Evolutionary conservation across 208 protist genomes (phyloP).

Genomic region (Endotrypanum monterogeii): DNA sequence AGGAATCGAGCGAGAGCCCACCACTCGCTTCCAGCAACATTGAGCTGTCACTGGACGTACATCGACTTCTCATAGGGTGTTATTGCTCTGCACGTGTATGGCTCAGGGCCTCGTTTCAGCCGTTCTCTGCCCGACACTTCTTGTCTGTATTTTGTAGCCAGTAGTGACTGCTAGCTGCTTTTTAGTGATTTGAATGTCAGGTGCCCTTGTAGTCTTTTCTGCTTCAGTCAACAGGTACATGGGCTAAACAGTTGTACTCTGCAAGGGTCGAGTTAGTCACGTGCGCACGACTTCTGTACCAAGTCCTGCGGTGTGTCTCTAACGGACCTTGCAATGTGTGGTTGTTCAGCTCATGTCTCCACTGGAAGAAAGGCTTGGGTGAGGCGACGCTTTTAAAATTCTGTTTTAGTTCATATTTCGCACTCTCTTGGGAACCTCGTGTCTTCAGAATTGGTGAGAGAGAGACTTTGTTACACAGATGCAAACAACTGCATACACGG

Average conservation of each 20-base stretch:
- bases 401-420: too few species aligned
- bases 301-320: too few species aligned
- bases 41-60: background rate
- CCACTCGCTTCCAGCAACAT: background rate
- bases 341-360: too few species aligned
- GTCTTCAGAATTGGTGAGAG: background rate
- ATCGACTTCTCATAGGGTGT: background rate
- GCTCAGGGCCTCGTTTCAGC: too few species aligned
- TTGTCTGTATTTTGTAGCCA: background rate
- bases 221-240: background rate
- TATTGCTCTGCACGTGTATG: background rate
- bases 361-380: too few species aligned
- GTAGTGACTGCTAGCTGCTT: background rate
- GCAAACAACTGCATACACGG: background rate
- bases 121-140: background rate
- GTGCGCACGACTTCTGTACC: too few species aligned
- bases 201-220: background rate
- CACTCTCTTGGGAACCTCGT: background rate
- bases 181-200: background rate
- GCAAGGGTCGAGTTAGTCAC: too few species aligned
- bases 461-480: background rate
- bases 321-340: too few species aligned
- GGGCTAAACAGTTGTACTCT: too few species aligned
- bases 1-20: background rate
- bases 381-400: background rate